Evolutionary conservation across 192 early-diverging fungal genomes (phyloP), one percentile per base, ranked within the genome.

Genomic region (Umbelopsis sp.): DNA sequence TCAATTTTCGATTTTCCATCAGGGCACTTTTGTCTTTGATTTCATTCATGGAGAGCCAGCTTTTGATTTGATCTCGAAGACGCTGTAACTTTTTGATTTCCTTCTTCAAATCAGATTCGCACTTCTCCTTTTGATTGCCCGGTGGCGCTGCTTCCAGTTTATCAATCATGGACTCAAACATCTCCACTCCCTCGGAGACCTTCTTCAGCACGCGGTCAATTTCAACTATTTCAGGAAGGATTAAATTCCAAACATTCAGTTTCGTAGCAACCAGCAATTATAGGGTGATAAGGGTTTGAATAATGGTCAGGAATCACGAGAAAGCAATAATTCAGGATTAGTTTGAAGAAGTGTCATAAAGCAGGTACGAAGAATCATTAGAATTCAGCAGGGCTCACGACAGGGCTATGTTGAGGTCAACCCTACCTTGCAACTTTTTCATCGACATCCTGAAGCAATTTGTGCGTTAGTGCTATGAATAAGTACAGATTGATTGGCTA

Each of bases 71-170:
- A 84, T 98, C 96, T 64, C 95, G 89, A 71, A 86, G 85, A 71
- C 94, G 81, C 74, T 98, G 96, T 70, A 97, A 86, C 81, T 98
- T 98, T 80, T 98, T 98, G 80, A 98, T 98, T 79, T 98, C 95
- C 82, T 95, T 95, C 76, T 98, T 98, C 71, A 98, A 76, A 68
- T 98, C 95, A 5, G 82, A 82, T 77, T 98, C 96, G 72, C 91
- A 89, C 78, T 98, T 98, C 79, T 98, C 94, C 82, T 95, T 96
- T 75, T 98, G 96, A 48, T 91, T 88, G n/a, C 85, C 71, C 75
- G 89, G 92, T 20, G 90, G 85, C 3, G 93, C 86, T 27, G 84
- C 79, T 52, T 92, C 78, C 33, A 97, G 84, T 78, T 98, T 97
- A 58, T 92, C 89, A 74, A 91, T 90, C 68, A 91, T 93, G 21